phyloP scores from a whole-genome alignment of 805 yeast genomes.

The Starmerella apicola region DNA sequence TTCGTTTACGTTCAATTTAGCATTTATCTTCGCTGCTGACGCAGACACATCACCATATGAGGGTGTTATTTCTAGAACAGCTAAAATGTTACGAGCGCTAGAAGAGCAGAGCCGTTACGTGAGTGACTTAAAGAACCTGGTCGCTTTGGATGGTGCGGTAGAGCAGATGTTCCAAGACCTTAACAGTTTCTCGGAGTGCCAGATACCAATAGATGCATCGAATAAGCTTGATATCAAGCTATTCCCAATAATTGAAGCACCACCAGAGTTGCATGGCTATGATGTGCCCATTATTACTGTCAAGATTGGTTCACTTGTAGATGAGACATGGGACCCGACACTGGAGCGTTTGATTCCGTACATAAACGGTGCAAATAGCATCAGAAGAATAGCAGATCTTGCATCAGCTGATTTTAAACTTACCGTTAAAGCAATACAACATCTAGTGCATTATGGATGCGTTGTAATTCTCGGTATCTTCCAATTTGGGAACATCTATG shows the following conservation, averaged over 20 bases:
- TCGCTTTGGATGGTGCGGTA: slow-evolving; percentile 57
- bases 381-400: slow-evolving; percentile 58
- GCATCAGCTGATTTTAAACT: slow-evolving; percentile 70
- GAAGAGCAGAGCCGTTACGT: slow-evolving; percentile 79
- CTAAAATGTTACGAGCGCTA: slow-evolving; percentile 74
- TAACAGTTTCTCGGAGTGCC: slow-evolving; percentile 90
- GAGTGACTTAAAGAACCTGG: slow-evolving; percentile 39
- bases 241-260: slow-evolving; percentile 80
- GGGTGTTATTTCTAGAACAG: slow-evolving; percentile 68
- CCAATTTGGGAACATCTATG: slow-evolving; percentile 78
- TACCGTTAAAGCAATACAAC: slow-evolving; percentile 80
- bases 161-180: slow-evolving; percentile 90
- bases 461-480: slow-evolving; percentile 74
- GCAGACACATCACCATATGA: slow-evolving; percentile 79
- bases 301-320: slow-evolving; percentile 56
- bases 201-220: slow-evolving; percentile 81
- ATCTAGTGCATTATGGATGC: slow-evolving; percentile 79
- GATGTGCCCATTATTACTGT: slow-evolving; percentile 93
- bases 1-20: slow-evolving; percentile 83
- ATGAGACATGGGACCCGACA: slow-evolving; percentile 95
- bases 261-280: slow-evolving; percentile 57
- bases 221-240: slow-evolving; percentile 85
- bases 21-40: slow-evolving; percentile 76
- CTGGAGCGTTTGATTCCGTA: slow-evolving; percentile 77
- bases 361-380: slow-evolving; percentile 79